Evolutionary conservation across 2,329 filamentous ascomycete genomes (phyloP).

Genomic region (Pseudogymnoascus sp.): DNA sequence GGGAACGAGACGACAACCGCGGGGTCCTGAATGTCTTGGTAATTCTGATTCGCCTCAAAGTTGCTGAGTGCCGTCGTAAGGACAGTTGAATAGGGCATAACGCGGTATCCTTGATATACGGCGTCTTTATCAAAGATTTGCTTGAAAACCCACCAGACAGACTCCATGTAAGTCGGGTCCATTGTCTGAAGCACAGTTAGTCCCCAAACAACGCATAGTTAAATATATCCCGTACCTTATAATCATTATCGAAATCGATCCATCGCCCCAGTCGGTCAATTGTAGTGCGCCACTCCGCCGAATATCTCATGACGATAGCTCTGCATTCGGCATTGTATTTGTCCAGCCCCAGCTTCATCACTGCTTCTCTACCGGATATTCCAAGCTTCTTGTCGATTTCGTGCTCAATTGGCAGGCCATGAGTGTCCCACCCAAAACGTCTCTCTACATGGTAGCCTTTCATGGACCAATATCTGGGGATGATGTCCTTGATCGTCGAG

Average conservation of each 20-base stretch:
- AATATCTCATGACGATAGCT: slow-evolving; percentile 88
- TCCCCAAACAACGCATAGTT: not conserved
- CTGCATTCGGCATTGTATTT: slow-evolving; percentile 90
- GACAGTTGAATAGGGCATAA: slow-evolving; percentile 93
- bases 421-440: slow-evolving; percentile 92
- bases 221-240: slow-evolving; percentile 56
- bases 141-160: slow-evolving; percentile 95
- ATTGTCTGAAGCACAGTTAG: slow-evolving; percentile 55
- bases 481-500: slow-evolving; percentile 95
- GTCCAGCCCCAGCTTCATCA: slow-evolving; percentile 75
- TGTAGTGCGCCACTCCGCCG: slow-evolving; percentile 77
- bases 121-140: slow-evolving; percentile 81
- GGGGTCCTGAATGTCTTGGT: slow-evolving; percentile 87
- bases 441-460: slow-evolving; percentile 89
- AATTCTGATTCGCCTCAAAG: slow-evolving; percentile 91
- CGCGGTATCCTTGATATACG: slow-evolving; percentile 83
- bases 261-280: slow-evolving; percentile 85
- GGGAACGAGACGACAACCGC: slow-evolving; percentile 86
- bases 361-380: slow-evolving; percentile 79
- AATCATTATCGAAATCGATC: slow-evolving; percentile 98
- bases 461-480: slow-evolving; percentile 96
- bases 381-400: slow-evolving; percentile 96
- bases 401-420: slow-evolving; percentile 86
- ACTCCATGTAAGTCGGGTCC: slow-evolving; percentile 94
- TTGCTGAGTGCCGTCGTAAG: slow-evolving; percentile 86